Evolutionary conservation across 129 eudicot species (phyloP).

Genomic region (Sambucus nigra): DNA sequence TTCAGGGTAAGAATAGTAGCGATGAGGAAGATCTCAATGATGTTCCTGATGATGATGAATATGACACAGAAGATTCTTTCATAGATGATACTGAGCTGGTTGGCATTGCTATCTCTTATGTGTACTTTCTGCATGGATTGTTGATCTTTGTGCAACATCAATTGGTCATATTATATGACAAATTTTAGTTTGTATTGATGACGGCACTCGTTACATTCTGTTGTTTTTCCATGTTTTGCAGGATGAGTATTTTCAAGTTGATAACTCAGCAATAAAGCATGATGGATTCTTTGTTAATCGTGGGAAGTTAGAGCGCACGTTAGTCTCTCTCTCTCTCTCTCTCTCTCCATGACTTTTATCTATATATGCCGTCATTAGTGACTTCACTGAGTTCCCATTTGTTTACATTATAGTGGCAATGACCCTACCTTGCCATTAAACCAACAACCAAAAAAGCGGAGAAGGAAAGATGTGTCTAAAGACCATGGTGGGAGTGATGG

Average conservation of each 20-base stretch:
- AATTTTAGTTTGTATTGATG: background rate
- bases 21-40: slow-evolving; percentile 92
- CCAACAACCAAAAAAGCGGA: slow-evolving; percentile 88
- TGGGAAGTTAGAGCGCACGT: slow-evolving; percentile 86
- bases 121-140: background rate
- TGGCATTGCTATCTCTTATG: slow-evolving; percentile 16
- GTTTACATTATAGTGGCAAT: slow-evolving; percentile 28
- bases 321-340: slow-evolving; percentile 26
- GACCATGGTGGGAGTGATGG: slow-evolving; percentile 36
- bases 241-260: slow-evolving; percentile 99
- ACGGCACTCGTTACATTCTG: background rate
- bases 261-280: slow-evolving; percentile 88
- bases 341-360: slow-evolving; percentile 1
- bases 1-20: slow-evolving; percentile 87
- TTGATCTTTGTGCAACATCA: slow-evolving; percentile 3
- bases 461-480: slow-evolving; percentile 70
- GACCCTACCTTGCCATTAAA: slow-evolving; percentile 45
- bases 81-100: slow-evolving; percentile 95
- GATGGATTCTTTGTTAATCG: slow-evolving; percentile 98
- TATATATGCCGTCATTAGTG: background rate
- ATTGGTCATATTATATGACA: background rate
- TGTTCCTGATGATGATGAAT: slow-evolving; percentile 95
- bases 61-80: slow-evolving; percentile 96
- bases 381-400: slow-evolving; percentile 12
- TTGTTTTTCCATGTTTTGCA: slow-evolving; percentile 23